Evolutionary conservation across 2,329 filamentous ascomycete genomes (phyloP).

Genomic region (Sarocladium oryzae): DNA sequence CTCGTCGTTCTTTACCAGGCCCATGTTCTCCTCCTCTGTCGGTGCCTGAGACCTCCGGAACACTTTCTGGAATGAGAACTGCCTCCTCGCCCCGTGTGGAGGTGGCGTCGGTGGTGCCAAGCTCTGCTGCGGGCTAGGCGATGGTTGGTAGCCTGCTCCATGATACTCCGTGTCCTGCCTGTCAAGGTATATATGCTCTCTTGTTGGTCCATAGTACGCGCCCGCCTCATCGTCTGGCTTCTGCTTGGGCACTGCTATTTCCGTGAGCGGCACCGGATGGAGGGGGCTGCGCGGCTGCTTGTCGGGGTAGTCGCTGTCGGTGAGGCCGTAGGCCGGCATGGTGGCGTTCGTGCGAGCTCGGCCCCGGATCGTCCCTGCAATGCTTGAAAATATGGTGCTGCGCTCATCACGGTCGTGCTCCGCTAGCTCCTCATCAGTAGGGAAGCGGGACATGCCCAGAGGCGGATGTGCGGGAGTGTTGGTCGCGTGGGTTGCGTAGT

Average conservation of each 20-base stretch:
- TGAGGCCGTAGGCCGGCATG: conserved; percentile 23
- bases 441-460: conserved; percentile 81
- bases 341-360: conserved; percentile 28
- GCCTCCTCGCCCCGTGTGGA: conserved; percentile 55
- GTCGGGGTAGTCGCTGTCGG: conserved; percentile 29
- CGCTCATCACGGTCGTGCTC: conserved; percentile 38
- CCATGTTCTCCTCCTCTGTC: conserved; percentile 77
- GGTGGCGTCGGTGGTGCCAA: conserved; percentile 51
- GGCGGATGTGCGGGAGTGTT: conserved; percentile 55
- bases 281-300: conserved; percentile 48
- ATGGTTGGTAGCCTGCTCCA: conserved; percentile 26
- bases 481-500: conserved; percentile 9
- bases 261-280: conserved; percentile 56
- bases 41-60: conserved; percentile 43
- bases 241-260: conserved; percentile 45
- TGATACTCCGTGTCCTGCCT: conserved; percentile 41
- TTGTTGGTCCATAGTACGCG: conserved; percentile 31
- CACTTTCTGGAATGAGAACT: conserved; percentile 90
- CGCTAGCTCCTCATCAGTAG: conserved; percentile 56
- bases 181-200: conserved; percentile 40
- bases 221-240: conserved; percentile 36
- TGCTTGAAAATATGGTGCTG: conserved; percentile 45
- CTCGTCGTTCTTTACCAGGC: conserved; percentile 72
- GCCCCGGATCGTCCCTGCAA: conserved; percentile 46
- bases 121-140: conserved; percentile 21